A percentile compares a stretch with the other conserved stretches of the same genome.
phyloP scores from a whole-genome alignment of 352 stramenopile genomes.

The Pythium aquatile region DNA sequence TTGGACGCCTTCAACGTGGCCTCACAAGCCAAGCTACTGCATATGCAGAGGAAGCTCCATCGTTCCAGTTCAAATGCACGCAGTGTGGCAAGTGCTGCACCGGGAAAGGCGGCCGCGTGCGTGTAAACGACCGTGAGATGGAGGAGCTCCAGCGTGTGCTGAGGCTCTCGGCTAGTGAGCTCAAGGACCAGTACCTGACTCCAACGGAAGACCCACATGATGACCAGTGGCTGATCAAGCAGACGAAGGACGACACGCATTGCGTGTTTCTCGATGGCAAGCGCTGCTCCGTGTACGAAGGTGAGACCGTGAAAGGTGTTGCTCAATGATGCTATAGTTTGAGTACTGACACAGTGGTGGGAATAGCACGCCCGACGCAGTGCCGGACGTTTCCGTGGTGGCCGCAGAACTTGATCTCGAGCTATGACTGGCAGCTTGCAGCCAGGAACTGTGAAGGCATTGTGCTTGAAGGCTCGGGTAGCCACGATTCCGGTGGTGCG shows the following conservation, averaged over 20 bases:
- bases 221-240: conserved; percentile 36
- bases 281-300: conserved; percentile 64
- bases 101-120: conserved; percentile 57
- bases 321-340: neutral
- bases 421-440: conserved; percentile 76
- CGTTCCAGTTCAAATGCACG: conserved; percentile 68
- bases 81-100: conserved; percentile 81
- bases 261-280: conserved; percentile 66
- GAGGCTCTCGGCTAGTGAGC: conserved; percentile 30
- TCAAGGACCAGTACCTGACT: conserved; percentile 41
- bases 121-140: conserved; percentile 63
- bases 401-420: conserved; percentile 71
- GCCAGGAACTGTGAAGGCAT: conserved; percentile 72
- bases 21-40: conserved; percentile 39
- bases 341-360: neutral
- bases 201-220: conserved; percentile 9
- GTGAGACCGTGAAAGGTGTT: neutral
- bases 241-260: conserved; percentile 55
- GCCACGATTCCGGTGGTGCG: neutral
- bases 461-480: neutral
- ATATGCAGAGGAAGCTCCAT: conserved; percentile 7
- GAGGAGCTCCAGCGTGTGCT: conserved; percentile 40
- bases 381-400: conserved; percentile 84
- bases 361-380: conserved; percentile 61
- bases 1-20: neutral